Base-by-base conservation (phyloP, 2,329 filamentous ascomycete species). In the Helminthosporium solani region DNA sequence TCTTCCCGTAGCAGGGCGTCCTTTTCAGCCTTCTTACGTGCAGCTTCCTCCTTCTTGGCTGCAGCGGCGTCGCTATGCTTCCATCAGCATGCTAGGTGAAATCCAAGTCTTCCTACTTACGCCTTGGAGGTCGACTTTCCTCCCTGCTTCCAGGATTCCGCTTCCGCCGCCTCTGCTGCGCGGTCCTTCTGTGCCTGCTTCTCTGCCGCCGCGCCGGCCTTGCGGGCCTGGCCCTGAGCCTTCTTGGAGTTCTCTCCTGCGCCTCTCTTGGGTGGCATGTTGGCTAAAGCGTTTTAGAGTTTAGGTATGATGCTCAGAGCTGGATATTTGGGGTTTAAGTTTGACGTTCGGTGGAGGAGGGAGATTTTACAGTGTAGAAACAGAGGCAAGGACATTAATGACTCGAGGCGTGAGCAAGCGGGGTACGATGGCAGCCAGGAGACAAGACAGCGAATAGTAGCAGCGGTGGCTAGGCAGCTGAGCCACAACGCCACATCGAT, bases 11-110 rank as follows among this genome's bases (percentile, higher is more conserved):
- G 74, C 19, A 91, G 75, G 9, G 91, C 89, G 1, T 95, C 91
- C 40, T 87, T 87, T 69, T 97, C 94, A 41, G 91, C 92, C 74
- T 96, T 97, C 74, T 96, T 95, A 46, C 86, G 84, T 2, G 87
- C 88, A 45, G 79, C 81, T 66, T 95, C 89, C 45, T 86, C 87
- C 58, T 87, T 90, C 73, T 92, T 95, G 40, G 84, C 85, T 40
- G 87, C 88, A 43, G 91, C 90, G 28, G 87, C 86, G 60, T 95
- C 90, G 68, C 91, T 96, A 58, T 54, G 40, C 12, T 16, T 9
- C 31, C 9, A 41, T 60, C 41, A 56, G 53, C 34, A 2, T 35
- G 30, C 7, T 7, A 30, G 23, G 56, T 44, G 54, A 49, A 42
- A 19, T 8, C 27, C 16, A 21, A 27, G 18, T 27, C 21, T 33